Conservation (phyloP, 2,329 filamentous ascomycete genomes). For the Blumeriella jaapii region DNA sequence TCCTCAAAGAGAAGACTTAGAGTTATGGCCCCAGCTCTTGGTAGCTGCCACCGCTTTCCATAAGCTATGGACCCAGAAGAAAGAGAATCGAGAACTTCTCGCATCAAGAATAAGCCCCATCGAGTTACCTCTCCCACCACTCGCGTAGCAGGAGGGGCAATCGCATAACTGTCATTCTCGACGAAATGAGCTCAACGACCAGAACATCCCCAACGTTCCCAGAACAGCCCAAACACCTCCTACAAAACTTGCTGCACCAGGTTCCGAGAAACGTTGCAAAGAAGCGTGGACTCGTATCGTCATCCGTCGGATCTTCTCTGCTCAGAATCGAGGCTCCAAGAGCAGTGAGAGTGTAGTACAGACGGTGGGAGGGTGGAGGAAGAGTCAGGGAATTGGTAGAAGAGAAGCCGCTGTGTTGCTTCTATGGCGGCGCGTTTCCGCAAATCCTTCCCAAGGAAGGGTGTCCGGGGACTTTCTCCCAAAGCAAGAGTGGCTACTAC, state of each 20-base stretch:
- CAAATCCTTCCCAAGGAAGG: conserved; percentile 45
- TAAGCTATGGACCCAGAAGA: conserved; percentile 40
- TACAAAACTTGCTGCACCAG: conserved; percentile 20
- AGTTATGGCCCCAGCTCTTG: conserved; percentile 14
- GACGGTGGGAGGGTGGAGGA: conserved; percentile 28
- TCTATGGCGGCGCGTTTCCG: conserved; percentile 99
- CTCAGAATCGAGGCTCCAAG: conserved; percentile 21
- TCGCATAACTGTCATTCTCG: conserved; percentile 98
- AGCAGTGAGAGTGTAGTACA: conserved; percentile 25
- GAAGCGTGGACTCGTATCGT: conserved; percentile 78
- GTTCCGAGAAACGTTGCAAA: conserved; percentile 27
- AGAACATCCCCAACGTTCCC: conserved; percentile 32
- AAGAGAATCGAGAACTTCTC: conserved; percentile 55
- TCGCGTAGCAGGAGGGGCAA: conserved; percentile 46
- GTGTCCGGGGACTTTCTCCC: conserved; percentile 99
- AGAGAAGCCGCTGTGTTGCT: conserved; percentile 79
- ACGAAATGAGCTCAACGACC: conserved; percentile 62
- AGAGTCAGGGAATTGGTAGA: conserved; percentile 44
- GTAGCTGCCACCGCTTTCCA: conserved; percentile 35
- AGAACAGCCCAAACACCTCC: conserved; percentile 32
- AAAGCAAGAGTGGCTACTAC: conserved; percentile 52
- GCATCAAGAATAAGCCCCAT: conserved; percentile 99
- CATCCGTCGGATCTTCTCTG: conserved; percentile 50
- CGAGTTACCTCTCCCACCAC: conserved; percentile 67
- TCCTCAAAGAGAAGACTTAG: conserved; percentile 26